These are phyloP conservation scores for Beauveria brongniartii DNA, from an alignment of 2,329 filamentous ascomycete genomes.

Conservation along the genomic window DNA sequence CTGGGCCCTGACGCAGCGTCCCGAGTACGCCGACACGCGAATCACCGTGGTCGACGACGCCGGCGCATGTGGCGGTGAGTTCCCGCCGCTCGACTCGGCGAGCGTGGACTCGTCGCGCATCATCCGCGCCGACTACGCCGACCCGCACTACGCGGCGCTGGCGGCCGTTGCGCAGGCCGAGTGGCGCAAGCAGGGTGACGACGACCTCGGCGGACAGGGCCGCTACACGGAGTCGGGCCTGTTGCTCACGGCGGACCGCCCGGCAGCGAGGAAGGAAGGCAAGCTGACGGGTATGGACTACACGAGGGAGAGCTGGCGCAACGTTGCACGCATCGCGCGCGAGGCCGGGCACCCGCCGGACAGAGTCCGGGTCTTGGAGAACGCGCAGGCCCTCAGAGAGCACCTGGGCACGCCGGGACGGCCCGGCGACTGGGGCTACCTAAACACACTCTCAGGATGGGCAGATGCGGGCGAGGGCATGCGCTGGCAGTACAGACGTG, in stretches of 20 bases:
- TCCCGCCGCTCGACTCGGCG: constrained; percentile 51
- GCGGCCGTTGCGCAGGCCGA: constrained; percentile 60
- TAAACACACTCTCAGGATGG: constrained; percentile 72
- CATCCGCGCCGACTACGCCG: constrained; percentile 70
- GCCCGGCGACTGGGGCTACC: constrained; percentile 60
- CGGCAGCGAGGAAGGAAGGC: constrained; percentile 19
- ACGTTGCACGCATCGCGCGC: constrained; percentile 44
- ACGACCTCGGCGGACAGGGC: constrained; percentile 51
- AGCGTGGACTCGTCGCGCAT: constrained; percentile 58
- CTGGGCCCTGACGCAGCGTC: constrained; percentile 57
- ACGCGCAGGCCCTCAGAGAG: constrained; percentile 33
- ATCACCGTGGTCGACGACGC: constrained; percentile 55
- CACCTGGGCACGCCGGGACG: constrained; percentile 40
- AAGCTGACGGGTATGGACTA: constrained; percentile 47
- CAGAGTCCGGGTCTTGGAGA: constrained; percentile 38
- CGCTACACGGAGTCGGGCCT: constrained; percentile 66
- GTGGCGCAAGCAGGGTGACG: constrained; percentile 55
- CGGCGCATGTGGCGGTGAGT: constrained; percentile 34
- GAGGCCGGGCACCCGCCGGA: constrained; percentile 29
- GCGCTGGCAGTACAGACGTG: constrained; percentile 50
- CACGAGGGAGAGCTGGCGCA: constrained; percentile 51
- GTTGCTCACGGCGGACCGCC: constrained; percentile 50
- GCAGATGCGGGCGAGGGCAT: constrained; percentile 67
- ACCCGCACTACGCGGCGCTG: constrained; percentile 66
- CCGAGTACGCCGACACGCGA: constrained; percentile 41